Base-by-base conservation (phyloP, 2,329 filamentous ascomycete species). In the Claviceps sp. region DNA sequence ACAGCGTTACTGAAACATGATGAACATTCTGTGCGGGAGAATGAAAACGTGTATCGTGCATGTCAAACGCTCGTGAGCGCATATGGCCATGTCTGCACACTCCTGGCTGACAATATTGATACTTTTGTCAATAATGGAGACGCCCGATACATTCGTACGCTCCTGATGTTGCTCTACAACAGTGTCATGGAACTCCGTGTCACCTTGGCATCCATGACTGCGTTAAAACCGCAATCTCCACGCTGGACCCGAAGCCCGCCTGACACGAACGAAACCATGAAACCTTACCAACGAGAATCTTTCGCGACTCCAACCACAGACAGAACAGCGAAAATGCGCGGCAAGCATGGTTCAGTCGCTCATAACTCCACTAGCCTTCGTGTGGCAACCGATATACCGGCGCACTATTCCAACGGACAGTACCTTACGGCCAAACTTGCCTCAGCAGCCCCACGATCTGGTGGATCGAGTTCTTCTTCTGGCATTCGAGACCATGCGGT, bases 401-500 rank as follows among this genome's bases (percentile, higher is more conserved):
- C 62, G 13, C 61, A 63, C 0, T 77, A 74, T 49, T 62, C 76
- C 51, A 78, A 77, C 54, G 73, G 74, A 37, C 62, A 58, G 24
- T 62, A 70, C 14, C 73, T 79, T 22, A 75, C 75, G 30, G 74
- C 75, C 2, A 75, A 73, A 3, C 69, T 74, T 65, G 76, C 65
- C 52, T 81, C 70, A 56, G 76, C 76, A n/a, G 94, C 88, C 1
- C 88, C 88, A 46, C 82, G 86, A 24, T 94, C 88, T 7, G 86
- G 84, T 44, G 88, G 95, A 60, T 88, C 86, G 0, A 94, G 93
- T 63, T 76, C 73, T 2, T 81, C 83, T 0, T 71, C 74, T 4
- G 72, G 73, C 37, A 65, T 60, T 22, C 64, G 63, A 30, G 62
- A 73, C 51, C 70, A 72, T 34, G 72, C 76, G 43, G 65, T 79